Conservation (phyloP, 2,329 filamentous ascomycete species). For the Diaporthe nobilis region DNA sequence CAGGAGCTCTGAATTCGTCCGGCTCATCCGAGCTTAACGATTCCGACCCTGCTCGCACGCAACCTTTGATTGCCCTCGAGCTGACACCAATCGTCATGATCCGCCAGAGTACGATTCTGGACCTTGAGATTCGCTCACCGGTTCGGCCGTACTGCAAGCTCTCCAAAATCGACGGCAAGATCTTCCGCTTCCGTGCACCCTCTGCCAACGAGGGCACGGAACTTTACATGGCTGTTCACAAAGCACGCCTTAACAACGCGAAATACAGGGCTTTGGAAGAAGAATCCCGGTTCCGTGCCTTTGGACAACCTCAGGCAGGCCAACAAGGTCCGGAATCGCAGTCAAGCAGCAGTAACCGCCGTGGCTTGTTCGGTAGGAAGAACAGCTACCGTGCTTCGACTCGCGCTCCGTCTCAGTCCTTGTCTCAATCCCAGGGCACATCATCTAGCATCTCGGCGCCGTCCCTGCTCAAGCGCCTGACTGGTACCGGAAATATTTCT, state of each 20-base stretch:
- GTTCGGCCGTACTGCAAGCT: slow-evolving; percentile 81
- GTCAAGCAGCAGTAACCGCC: slow-evolving; percentile 60
- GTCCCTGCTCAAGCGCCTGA: slow-evolving; percentile 85
- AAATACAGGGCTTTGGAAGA: slow-evolving; percentile 82
- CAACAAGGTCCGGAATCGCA: slow-evolving; percentile 62
- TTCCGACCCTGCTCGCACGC: slow-evolving; percentile 48
- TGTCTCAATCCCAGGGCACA: slow-evolving; percentile 79
- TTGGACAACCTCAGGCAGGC: slow-evolving; percentile 68
- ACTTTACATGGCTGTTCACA: slow-evolving; percentile 89
- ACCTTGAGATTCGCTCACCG: slow-evolving; percentile 93
- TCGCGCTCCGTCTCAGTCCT: slow-evolving; percentile 74
- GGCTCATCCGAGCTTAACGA: slow-evolving; percentile 51
- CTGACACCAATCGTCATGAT: slow-evolving; percentile 93
- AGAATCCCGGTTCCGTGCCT: slow-evolving; percentile 80
- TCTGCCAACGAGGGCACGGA: slow-evolving; percentile 83
- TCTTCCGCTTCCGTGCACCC: slow-evolving; percentile 91
- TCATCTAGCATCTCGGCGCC: slow-evolving; percentile 74
- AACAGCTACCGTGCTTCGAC: slow-evolving; percentile 76
- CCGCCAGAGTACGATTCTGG: slow-evolving; percentile 89
- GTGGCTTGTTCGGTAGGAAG: slow-evolving; percentile 73
- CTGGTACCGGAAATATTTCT: slow-evolving; percentile 75
- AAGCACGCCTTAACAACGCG: slow-evolving; percentile 90
- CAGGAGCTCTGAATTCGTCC: slow-evolving; percentile 50
- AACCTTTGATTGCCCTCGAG: slow-evolving; percentile 78
- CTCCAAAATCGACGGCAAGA: slow-evolving; percentile 73